Percentiles rank a stretch among this genome's conserved stretches.
phyloP scores from a whole-genome alignment of 306 rosid species.

The Trichosanthes cucumerina region DNA sequence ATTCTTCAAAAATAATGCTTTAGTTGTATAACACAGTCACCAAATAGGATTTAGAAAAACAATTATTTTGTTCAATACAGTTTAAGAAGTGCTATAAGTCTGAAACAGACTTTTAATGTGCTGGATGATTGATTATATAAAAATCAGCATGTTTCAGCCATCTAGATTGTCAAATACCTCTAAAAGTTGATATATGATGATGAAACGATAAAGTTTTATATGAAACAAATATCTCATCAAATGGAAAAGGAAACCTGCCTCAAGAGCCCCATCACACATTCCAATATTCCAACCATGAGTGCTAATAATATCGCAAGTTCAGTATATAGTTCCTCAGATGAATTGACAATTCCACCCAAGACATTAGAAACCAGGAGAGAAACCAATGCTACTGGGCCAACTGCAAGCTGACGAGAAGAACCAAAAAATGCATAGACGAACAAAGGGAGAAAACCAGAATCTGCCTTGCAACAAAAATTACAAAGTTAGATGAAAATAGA shows the following conservation, averaged over 20 bases:
- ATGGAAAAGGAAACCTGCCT: slow-evolving; percentile 38
- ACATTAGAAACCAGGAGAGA: slow-evolving; percentile 87
- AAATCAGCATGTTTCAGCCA: not conserved
- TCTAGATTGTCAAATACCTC: not conserved
- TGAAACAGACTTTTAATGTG: not conserved
- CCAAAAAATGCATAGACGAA: slow-evolving; percentile 91
- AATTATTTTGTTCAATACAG: not conserved
- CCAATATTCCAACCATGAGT: slow-evolving; percentile 92
- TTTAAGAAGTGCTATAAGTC: not conserved
- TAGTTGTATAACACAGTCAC: not conserved
- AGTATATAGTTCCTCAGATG: slow-evolving; percentile 68
- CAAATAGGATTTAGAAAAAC: not conserved
- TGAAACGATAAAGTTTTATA: not conserved
- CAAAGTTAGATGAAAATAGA: not conserved
- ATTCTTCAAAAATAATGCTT: not conserved
- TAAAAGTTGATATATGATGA: not conserved
- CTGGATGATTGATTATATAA: not conserved
- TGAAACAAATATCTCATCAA: not conserved
- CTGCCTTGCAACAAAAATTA: slow-evolving; percentile 29
- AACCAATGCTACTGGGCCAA: slow-evolving; percentile 98
- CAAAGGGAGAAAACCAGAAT: slow-evolving; percentile 71
- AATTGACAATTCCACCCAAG: slow-evolving; percentile 59
- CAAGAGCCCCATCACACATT: slow-evolving; percentile 87
- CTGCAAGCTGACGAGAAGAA: slow-evolving; percentile 98
- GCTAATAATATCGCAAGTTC: slow-evolving; percentile 83